Evolutionary conservation across 2,329 filamentous ascomycete genomes (phyloP).

Genomic region (Pseudogymnoascus destructans): DNA sequence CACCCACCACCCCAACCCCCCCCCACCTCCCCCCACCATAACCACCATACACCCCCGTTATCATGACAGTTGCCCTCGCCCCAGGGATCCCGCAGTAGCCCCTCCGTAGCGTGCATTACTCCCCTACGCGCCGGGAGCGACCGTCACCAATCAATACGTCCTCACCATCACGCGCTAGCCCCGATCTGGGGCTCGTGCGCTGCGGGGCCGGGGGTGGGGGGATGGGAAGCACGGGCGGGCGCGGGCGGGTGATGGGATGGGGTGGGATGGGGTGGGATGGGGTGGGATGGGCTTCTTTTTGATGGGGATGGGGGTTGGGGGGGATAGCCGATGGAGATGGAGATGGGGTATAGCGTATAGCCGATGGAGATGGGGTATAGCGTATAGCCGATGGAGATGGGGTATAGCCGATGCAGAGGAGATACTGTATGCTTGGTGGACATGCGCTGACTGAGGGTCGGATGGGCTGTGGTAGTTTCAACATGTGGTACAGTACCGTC

Average conservation of each 20-base stretch:
- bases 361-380: no score
- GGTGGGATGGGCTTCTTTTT: not conserved
- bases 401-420: no score
- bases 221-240: not conserved
- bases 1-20: not conserved
- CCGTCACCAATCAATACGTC: not conserved
- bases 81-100: not conserved
- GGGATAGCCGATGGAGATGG: not conserved
- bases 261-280: not conserved
- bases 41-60: not conserved
- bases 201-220: not conserved
- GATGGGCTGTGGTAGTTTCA: no score
- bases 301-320: not conserved
- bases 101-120: not conserved
- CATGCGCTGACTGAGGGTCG: no score
- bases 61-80: not conserved
- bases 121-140: not conserved
- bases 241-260: not conserved
- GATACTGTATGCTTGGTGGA: no score
- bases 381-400: no score
- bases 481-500: not conserved
- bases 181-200: not conserved
- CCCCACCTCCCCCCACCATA: no score
- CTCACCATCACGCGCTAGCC: not conserved
- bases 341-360: no score